phyloP scores from a whole-genome alignment of 2,329 filamentous ascomycete genomes.

The Cladosporium sp. region DNA sequence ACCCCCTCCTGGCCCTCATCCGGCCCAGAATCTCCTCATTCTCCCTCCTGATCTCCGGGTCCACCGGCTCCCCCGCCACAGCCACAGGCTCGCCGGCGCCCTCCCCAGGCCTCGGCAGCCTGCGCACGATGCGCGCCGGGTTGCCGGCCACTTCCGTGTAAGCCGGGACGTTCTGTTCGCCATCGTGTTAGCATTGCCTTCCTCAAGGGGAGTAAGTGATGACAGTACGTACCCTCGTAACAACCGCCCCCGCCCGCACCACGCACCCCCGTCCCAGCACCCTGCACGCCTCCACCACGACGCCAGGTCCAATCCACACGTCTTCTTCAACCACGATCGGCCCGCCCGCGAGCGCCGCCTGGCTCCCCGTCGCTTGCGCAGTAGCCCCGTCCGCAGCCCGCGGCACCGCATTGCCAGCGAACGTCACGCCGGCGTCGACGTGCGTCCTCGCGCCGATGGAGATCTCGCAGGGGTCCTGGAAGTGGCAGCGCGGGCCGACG shows the following conservation, averaged over 20 bases:
- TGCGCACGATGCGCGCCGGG: constrained; percentile 44
- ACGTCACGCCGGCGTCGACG: constrained; percentile 73
- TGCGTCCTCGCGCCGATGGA: constrained; percentile 69
- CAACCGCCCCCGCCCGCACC: constrained; percentile 49
- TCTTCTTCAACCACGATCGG: constrained; percentile 70
- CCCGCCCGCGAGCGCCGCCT: constrained; percentile 64
- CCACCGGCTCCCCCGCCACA: neutral
- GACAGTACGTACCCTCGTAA: constrained; percentile 42
- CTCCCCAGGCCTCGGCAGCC: constrained; percentile 16
- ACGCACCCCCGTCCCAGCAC: constrained; percentile 49
- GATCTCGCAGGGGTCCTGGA: constrained; percentile 80
- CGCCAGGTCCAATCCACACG: constrained; percentile 58
- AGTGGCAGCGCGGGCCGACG: constrained; percentile 75
- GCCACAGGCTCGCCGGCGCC: neutral
- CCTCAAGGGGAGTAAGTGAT: constrained; percentile 15
- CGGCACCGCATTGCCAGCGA: constrained; percentile 65
- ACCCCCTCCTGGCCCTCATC: neutral
- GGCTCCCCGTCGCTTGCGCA: constrained; percentile 65
- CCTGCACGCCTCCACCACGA: constrained; percentile 53
- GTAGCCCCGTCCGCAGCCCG: constrained; percentile 55
- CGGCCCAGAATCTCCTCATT: constrained; percentile 1
- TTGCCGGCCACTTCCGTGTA: constrained; percentile 44
- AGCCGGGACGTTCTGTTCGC: constrained; percentile 38
- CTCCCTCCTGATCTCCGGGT: neutral
- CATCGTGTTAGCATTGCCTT: neutral